These are phyloP conservation scores for Arthrobotrys entomopaga DNA, from an alignment of 2,329 filamentous ascomycete species.

Conservation along the genomic window DNA sequence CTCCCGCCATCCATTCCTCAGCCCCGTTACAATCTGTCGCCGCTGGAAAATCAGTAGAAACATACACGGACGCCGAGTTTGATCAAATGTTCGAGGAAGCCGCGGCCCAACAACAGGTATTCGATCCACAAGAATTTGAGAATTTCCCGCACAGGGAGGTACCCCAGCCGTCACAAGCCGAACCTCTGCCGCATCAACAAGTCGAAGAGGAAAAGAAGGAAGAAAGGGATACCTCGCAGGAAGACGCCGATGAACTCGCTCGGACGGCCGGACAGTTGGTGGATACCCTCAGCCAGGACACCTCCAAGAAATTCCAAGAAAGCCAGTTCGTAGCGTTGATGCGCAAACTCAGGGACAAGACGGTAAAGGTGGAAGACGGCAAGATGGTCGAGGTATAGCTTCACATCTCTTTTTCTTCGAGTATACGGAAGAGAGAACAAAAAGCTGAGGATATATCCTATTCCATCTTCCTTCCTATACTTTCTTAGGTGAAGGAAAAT, in stretches of 20 bases:
- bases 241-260: constrained; percentile 75
- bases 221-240: constrained; percentile 60
- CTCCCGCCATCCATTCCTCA: not conserved
- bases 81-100: constrained; percentile 55
- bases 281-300: constrained; percentile 74
- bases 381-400: constrained; percentile 68
- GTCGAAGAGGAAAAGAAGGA: constrained; percentile 55
- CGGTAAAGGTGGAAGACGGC: constrained; percentile 78
- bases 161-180: constrained; percentile 20
- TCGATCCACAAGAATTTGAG: constrained; percentile 11
- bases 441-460: not conserved
- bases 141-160: constrained; percentile 37
- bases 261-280: constrained; percentile 77
- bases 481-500: not conserved
- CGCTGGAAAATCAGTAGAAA: constrained; percentile 7
- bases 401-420: not conserved
- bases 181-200: not conserved
- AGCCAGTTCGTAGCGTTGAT: constrained; percentile 81
- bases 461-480: not conserved
- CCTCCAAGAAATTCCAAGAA: constrained; percentile 78
- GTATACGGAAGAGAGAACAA: too few species aligned
- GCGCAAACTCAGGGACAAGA: constrained; percentile 76
- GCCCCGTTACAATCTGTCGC: not conserved
- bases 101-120: constrained; percentile 10
- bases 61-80: constrained; percentile 53